Evolutionary conservation across 208 protist genomes (phyloP).

Genomic region (Strigomonas culicis): DNA sequence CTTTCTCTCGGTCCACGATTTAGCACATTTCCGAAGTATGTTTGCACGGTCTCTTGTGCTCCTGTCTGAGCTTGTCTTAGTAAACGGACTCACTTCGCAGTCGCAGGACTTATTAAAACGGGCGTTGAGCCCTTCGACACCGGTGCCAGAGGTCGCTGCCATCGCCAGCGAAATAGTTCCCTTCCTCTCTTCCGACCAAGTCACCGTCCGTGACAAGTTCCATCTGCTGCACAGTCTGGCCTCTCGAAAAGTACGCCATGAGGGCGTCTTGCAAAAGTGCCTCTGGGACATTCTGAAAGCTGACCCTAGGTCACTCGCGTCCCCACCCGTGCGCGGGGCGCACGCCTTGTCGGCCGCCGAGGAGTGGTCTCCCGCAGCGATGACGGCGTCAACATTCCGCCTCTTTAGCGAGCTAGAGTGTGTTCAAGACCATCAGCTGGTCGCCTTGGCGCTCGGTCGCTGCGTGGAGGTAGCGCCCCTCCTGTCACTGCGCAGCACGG

Average conservation of each 20-base stretch:
- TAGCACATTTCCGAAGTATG: not conserved
- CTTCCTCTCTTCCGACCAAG: no score
- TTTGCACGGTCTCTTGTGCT: not conserved
- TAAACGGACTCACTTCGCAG: no score
- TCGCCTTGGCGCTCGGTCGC: conserved; percentile 56
- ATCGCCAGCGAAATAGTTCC: no score
- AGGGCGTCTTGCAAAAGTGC: conserved; percentile 47
- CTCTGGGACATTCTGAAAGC: conserved; percentile 72
- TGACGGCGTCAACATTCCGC: conserved; percentile 48
- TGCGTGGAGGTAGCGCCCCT: conserved; percentile 57
- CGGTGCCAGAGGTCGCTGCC: no score
- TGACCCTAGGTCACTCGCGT: conserved; percentile 6
- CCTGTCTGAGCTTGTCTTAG: not conserved
- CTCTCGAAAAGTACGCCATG: conserved; percentile 49
- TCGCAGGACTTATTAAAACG: no score
- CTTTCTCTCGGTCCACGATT: not conserved
- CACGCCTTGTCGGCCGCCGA: not conserved
- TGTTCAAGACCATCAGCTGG: conserved; percentile 60
- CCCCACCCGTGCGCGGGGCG: not conserved
- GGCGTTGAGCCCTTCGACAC: no score
- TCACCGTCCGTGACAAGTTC: conserved; percentile 13
- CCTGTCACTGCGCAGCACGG: conserved; percentile 36
- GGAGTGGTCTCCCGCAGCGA: conserved; percentile 20
- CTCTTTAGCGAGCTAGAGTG: conserved; percentile 46
- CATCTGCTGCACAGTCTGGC: conserved; percentile 22